Evolutionary conservation across 257 asterid genomes (phyloP).

Genomic region (Solanum chiquidenum): DNA sequence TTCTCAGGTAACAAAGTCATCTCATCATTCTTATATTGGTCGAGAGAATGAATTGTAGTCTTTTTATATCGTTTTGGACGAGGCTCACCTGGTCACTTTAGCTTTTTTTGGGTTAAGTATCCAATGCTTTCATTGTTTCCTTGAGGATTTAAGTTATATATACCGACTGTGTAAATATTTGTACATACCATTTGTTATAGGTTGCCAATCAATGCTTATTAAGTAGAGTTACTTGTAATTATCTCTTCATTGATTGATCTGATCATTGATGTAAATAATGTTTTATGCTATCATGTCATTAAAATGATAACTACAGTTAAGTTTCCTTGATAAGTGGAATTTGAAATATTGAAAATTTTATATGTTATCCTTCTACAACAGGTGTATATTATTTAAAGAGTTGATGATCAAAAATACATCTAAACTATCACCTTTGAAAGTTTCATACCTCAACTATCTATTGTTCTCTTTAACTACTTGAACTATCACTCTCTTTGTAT

Average conservation of each 20-base stretch:
- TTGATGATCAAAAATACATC: too few species aligned
- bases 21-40: not conserved
- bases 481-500: not conserved
- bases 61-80: not conserved
- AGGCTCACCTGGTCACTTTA: not conserved
- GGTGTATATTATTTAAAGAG: not conserved
- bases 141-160: not conserved
- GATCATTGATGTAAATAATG: too few species aligned
- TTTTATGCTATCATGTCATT: not conserved
- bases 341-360: not conserved
- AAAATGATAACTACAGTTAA: not conserved
- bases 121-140: not conserved
- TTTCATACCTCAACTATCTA: not conserved
- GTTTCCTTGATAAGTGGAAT: not conserved
- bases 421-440: not conserved
- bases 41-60: not conserved
- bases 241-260: not conserved
- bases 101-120: not conserved
- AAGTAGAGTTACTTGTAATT: not conserved
- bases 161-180: not conserved
- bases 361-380: not conserved
- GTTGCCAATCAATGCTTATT: not conserved
- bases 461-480: not conserved
- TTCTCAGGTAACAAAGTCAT: slow-evolving; percentile 50
- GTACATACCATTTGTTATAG: not conserved